A percentile compares a stretch with the other conserved stretches of the same genome.
These are phyloP conservation scores for Gamarada debralockiae DNA, from an alignment of 495 filamentous ascomycete genomes.

Conservation along the genomic window DNA sequence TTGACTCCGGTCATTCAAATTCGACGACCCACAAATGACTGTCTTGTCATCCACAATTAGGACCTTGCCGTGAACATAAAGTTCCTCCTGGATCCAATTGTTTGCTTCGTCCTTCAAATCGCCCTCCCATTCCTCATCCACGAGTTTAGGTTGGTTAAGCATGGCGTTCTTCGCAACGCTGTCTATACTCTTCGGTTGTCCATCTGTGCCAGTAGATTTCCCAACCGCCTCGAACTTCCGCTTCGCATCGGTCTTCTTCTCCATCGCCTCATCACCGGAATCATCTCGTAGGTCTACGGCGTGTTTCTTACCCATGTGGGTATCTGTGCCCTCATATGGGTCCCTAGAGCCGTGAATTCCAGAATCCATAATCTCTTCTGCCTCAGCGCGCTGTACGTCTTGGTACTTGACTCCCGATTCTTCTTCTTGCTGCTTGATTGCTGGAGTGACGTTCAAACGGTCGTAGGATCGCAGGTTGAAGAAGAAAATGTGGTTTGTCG, in stretches of 20 bases:
- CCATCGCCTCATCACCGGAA: slow-evolving; percentile 39
- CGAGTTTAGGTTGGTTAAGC: slow-evolving; percentile 60
- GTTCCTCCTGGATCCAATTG: slow-evolving; percentile 90
- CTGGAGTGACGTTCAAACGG: slow-evolving; percentile 75
- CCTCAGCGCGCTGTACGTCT: slow-evolving; percentile 80
- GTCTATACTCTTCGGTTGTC: slow-evolving; percentile 49
- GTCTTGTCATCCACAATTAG: slow-evolving; percentile 81
- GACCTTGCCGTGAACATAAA: slow-evolving; percentile 89
- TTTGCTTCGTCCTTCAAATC: slow-evolving; percentile 69
- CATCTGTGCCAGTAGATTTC: slow-evolving; percentile 38
- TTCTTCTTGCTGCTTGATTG: slow-evolving; percentile 65
- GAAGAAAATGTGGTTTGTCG: slow-evolving; percentile 76
- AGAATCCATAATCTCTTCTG: slow-evolving; percentile 78
- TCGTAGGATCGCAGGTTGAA: slow-evolving; percentile 93
- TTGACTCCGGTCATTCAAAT: slow-evolving; percentile 93
- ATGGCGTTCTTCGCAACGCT: slow-evolving; percentile 80
- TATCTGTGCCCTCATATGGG: slow-evolving; percentile 21
- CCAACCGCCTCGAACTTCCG: slow-evolving; percentile 59
- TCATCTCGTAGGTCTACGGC: slow-evolving; percentile 39
- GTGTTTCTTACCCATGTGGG: slow-evolving; percentile 19
- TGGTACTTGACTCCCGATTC: slow-evolving; percentile 77
- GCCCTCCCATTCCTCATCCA: slow-evolving; percentile 70
- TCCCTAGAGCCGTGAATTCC: slow-evolving; percentile 41
- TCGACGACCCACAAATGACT: slow-evolving; percentile 81
- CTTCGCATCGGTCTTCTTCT: slow-evolving; percentile 47